phyloP scores from a whole-genome alignment of 2,329 filamentous ascomycete species.

The Fusarium sp. region DNA sequence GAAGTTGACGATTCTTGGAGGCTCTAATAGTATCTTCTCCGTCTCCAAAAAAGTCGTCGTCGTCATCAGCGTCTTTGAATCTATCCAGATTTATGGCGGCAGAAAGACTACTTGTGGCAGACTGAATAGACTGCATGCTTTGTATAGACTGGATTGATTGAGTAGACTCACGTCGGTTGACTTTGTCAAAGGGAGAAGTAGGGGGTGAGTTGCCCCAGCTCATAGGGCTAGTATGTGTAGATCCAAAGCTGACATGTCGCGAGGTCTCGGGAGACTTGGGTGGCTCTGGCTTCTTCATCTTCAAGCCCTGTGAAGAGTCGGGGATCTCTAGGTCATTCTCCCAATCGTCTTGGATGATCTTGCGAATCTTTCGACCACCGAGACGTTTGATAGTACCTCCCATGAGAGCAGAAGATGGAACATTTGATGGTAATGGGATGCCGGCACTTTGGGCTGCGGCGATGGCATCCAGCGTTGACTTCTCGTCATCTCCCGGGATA shows the following conservation, averaged over 20 bases:
- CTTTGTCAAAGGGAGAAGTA: constrained; percentile 34
- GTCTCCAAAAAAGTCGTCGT: constrained; percentile 73
- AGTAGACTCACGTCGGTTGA: constrained; percentile 46
- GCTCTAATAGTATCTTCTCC: constrained; percentile 75
- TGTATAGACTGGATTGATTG: constrained; percentile 23
- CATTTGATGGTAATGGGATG: constrained; percentile 87
- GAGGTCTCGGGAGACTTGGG: constrained; percentile 74
- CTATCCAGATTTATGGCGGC: constrained; percentile 68
- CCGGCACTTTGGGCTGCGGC: constrained; percentile 87
- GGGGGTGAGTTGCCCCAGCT: constrained; percentile 50
- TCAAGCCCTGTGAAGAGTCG: constrained; percentile 65
- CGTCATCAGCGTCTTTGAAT: constrained; percentile 71
- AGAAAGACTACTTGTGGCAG: constrained; percentile 50
- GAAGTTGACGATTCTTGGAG: constrained; percentile 65
- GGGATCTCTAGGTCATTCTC: constrained; percentile 81
- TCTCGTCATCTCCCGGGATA: constrained; percentile 85
- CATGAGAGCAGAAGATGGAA: constrained; percentile 88
- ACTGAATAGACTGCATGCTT: constrained; percentile 39
- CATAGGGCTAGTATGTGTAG: constrained; percentile 61
- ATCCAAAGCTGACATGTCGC: constrained; percentile 69
- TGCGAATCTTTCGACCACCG: constrained; percentile 77
- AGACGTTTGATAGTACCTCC: constrained; percentile 94
- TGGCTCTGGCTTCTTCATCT: constrained; percentile 71
- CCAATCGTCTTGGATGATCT: constrained; percentile 82
- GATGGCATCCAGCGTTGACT: constrained; percentile 85